Conservation (phyloP, 805 yeast species). For the Suhomyces sp. region DNA sequence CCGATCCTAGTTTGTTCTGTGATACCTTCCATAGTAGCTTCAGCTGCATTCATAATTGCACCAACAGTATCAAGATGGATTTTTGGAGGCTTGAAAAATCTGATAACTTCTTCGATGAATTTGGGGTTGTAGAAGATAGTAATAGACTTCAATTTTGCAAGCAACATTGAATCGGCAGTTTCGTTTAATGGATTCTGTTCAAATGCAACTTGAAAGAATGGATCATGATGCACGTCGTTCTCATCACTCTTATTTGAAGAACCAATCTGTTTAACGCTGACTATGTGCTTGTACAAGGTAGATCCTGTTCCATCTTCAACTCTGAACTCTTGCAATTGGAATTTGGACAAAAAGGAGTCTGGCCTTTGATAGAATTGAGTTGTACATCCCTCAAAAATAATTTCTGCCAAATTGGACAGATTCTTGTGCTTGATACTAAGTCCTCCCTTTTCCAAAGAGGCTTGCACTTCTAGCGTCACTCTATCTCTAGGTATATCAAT, state of each 20-base stretch:
- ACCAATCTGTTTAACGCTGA: constrained; percentile 67
- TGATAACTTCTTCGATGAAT: constrained; percentile 70
- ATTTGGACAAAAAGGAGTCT: constrained; percentile 69
- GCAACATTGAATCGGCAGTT: constrained; percentile 75
- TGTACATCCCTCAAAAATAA: constrained; percentile 79
- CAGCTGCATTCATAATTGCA: constrained; percentile 91
- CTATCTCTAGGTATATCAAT: constrained; percentile 72
- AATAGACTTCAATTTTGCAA: constrained; percentile 78
- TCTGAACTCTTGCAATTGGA: constrained; percentile 75
- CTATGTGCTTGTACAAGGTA: constrained; percentile 82
- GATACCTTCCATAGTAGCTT: constrained; percentile 87
- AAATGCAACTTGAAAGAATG: constrained; percentile 78
- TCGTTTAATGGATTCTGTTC: constrained; percentile 86
- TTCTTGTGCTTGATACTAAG: constrained; percentile 54
- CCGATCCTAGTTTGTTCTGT: constrained; percentile 90
- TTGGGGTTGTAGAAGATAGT: constrained; percentile 86
- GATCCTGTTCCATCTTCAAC: constrained; percentile 84
- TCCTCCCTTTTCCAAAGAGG: constrained; percentile 75
- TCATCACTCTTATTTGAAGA: constrained; percentile 12
- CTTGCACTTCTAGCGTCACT: constrained; percentile 62
- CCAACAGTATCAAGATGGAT: constrained; percentile 85
- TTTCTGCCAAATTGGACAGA: constrained; percentile 61
- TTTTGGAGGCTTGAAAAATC: constrained; percentile 84
- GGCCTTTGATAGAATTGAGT: constrained; percentile 73
- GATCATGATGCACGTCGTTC: constrained; percentile 39